Base-by-base conservation (phyloP, 1,139 yeast genomes). In the Blastobotrys serpentis region DNA sequence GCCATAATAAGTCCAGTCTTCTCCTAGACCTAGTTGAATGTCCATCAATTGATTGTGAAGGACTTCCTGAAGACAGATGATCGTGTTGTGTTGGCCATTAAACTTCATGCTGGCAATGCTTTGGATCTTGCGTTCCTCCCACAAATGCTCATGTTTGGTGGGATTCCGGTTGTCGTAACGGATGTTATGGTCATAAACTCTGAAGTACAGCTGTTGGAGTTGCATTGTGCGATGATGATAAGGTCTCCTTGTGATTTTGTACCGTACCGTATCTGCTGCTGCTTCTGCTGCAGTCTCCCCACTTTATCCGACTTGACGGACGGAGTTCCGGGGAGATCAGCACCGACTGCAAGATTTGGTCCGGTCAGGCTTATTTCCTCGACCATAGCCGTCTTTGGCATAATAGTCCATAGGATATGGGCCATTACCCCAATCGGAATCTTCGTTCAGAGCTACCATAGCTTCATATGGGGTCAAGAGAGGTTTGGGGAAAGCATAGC, bases 331-430 rank as follows among this genome's bases (percentile, higher is more conserved):
- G n/a, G n/a, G 32, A 7, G 13, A 11, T 29, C 32, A 29, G 13
- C 32, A 29, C 8, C 36, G 22, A 14, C 33, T 33, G 21, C 34
- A 41, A 7, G 23, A 25, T 13, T 41, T 32, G 16, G 29, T 16
- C 22, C 43, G 43, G 22, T 63, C 58, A 1, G 95, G 96, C 13
- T 76, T 65, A 56, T 78, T 74, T 4, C 97, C 98, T 56, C 98
- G 77, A 6, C 98, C 99, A 60, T 92, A 90, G 0, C 98, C 98
- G 51, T 88, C 88, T 59, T 78, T 78, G 8, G 86, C 82, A 64
- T 92, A 92, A 65, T 92, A 92, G 66, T 94, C 98, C 98, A 92
- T 92, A 4, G 98, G 98, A 64, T 92, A 92, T 50, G 76, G 81
- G 1, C 52, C 52, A 3, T 73, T 73, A 21, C 76, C 77, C 81